phyloP scores from a whole-genome alignment of 2,329 filamentous ascomycete species.

The Epichloe amarillans region DNA sequence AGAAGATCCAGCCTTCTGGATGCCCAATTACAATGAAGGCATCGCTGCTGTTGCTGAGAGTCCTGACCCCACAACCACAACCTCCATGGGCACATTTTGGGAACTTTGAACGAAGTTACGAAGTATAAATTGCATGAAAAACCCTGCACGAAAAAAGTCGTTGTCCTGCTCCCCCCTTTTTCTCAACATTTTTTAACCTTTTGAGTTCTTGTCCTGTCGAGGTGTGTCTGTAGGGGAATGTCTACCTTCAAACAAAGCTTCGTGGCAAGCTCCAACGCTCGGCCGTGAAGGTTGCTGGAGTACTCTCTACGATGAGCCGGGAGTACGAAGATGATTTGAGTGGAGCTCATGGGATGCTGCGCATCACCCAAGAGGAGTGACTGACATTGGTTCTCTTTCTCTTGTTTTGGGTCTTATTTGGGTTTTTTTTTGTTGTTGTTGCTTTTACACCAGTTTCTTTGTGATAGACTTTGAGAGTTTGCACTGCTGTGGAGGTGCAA shows the following conservation, averaged over 20 bases:
- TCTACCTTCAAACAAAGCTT: too few species aligned
- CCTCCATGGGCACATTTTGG: conserved; percentile 21
- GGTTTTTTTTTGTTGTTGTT: not conserved
- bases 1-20: conserved; percentile 36
- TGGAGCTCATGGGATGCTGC: not conserved
- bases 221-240: not conserved
- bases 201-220: conserved; percentile 5
- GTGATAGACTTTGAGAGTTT: not conserved
- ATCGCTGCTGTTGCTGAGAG: conserved; percentile 23
- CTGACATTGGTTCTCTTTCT: too few species aligned
- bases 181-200: too few species aligned
- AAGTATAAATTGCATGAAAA: not conserved
- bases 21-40: conserved; percentile 30
- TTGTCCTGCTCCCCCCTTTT: too few species aligned
- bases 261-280: too few species aligned
- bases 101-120: conserved; percentile 17
- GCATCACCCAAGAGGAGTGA: not conserved
- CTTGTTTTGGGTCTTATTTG: not conserved
- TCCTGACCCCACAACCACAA: conserved; percentile 19
- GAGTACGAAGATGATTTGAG: not conserved
- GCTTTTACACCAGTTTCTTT: not conserved
- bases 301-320: not conserved
- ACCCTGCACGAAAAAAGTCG: not conserved
- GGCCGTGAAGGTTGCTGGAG: too few species aligned
- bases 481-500: not conserved